Evolutionary conservation across 2,329 filamentous ascomycete species (phyloP).

Genomic region (Alternaria gaisen): DNA sequence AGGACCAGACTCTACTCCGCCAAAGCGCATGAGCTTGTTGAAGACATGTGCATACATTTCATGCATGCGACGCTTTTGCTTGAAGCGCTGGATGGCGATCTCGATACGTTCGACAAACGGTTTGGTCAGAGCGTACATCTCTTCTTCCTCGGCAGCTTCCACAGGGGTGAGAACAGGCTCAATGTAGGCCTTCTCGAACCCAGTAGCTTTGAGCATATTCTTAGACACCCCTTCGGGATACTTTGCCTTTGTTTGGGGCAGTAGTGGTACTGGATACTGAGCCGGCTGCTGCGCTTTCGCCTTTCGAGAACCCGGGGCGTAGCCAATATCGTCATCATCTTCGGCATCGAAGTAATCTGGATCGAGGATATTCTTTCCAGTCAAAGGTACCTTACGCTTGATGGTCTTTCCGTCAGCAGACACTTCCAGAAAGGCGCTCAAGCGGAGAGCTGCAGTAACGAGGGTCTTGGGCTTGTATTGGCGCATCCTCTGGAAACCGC

Average conservation of each 20-base stretch:
- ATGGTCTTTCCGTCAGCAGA: conserved; percentile 54
- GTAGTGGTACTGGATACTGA: conserved; percentile 32
- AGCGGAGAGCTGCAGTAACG: conserved; percentile 54
- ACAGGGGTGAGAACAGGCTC: conserved; percentile 79
- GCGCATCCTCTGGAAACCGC: conserved; percentile 58
- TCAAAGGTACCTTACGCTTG: conserved; percentile 54
- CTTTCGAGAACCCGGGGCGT: conserved; percentile 35
- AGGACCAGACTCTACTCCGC: conserved; percentile 74
- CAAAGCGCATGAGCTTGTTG: conserved; percentile 80
- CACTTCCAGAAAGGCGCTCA: conserved; percentile 55
- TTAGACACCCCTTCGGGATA: conserved; percentile 51
- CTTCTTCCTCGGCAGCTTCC: conserved; percentile 71
- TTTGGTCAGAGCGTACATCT: conserved; percentile 69
- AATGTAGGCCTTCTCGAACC: conserved; percentile 74
- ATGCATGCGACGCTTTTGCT: conserved; percentile 77
- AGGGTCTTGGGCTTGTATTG: conserved; percentile 51
- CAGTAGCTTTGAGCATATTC: conserved; percentile 55
- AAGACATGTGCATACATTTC: conserved; percentile 71
- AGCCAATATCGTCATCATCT: conserved; percentile 39
- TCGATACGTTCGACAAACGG: conserved; percentile 75
- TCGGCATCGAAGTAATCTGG: conserved; percentile 33
- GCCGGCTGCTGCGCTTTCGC: conserved; percentile 26
- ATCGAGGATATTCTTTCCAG: conserved; percentile 42
- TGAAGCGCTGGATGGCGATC: conserved; percentile 82
- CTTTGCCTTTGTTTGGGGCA: conserved; percentile 41